Conservation (phyloP, 176 grass and related monocot genomes). For the Rhynchospora tenuis region DNA sequence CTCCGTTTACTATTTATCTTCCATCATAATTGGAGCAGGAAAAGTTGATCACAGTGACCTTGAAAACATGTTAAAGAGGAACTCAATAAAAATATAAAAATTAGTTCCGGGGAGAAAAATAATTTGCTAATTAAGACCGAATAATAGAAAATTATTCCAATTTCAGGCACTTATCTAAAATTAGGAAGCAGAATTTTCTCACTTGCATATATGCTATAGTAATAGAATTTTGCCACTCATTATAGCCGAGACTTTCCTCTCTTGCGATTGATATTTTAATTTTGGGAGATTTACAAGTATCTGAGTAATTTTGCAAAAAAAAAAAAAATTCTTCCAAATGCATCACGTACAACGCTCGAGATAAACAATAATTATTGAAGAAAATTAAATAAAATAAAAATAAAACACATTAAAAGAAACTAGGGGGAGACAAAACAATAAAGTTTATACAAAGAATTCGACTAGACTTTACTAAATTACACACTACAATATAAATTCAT, state of each 20-base stretch:
- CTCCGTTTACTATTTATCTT: slow-evolving; percentile 13
- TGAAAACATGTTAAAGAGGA: slow-evolving; percentile 27
- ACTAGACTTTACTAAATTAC: too few relatives aligned
- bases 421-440: too few relatives aligned
- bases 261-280: neutral
- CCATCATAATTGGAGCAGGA: slow-evolving; percentile 28
- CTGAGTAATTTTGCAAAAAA: neutral
- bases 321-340: too few relatives aligned
- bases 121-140: neutral
- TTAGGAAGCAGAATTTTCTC: neutral
- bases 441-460: too few relatives aligned
- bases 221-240: neutral
- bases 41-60: slow-evolving; percentile 20
- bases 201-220: neutral
- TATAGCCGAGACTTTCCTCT: neutral
- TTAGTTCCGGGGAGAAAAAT: too few relatives aligned
- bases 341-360: too few relatives aligned
- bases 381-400: neutral
- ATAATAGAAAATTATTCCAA: neutral
- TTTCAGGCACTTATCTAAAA: neutral
- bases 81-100: too few relatives aligned
- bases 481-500: too few relatives aligned
- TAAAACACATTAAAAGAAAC: too few relatives aligned
- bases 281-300: neutral
- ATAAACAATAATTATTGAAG: neutral